phyloP scores from a whole-genome alignment of 352 stramenopile genomes.

The Phytophthora sp. region DNA sequence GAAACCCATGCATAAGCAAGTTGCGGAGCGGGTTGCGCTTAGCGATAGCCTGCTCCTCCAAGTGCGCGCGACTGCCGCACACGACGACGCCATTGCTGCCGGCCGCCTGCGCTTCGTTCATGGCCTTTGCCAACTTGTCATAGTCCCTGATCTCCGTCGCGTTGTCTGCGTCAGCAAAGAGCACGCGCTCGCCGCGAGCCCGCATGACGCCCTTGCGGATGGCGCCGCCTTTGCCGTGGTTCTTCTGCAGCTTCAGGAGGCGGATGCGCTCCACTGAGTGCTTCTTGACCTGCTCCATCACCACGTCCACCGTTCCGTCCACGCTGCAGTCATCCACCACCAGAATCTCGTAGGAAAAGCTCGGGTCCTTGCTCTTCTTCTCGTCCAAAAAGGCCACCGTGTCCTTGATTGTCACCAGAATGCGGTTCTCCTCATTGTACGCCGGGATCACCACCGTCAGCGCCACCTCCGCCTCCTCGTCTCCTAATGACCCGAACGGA shows the following conservation, averaged over 20 bases:
- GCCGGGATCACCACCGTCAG: conserved; percentile 94
- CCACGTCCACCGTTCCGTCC: conserved; percentile 82
- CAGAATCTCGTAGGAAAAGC: conserved; percentile 87
- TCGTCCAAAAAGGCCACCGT: conserved; percentile 89
- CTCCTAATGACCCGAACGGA: conserved; percentile 64
- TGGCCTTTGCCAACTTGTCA: conserved; percentile 69
- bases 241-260: conserved; percentile 81
- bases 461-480: conserved; percentile 57
- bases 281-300: conserved; percentile 56
- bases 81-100: conserved; percentile 68
- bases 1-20: conserved; percentile 93
- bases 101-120: conserved; percentile 41
- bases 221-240: conserved; percentile 93
- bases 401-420: conserved; percentile 91
- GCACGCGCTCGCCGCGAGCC: conserved; percentile 73
- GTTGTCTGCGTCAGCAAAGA: conserved; percentile 94
- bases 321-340: conserved; percentile 94
- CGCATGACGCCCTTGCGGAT: conserved; percentile 90
- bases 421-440: conserved; percentile 94
- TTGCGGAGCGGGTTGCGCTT: conserved; percentile 89
- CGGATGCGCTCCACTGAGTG: conserved; percentile 64
- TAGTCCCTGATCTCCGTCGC: conserved; percentile 92
- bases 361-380: conserved; percentile 49
- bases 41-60: conserved; percentile 86
- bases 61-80: conserved; percentile 90